Conservation (phyloP, 345 rosid species). For the Eutrema heterophyllum region DNA sequence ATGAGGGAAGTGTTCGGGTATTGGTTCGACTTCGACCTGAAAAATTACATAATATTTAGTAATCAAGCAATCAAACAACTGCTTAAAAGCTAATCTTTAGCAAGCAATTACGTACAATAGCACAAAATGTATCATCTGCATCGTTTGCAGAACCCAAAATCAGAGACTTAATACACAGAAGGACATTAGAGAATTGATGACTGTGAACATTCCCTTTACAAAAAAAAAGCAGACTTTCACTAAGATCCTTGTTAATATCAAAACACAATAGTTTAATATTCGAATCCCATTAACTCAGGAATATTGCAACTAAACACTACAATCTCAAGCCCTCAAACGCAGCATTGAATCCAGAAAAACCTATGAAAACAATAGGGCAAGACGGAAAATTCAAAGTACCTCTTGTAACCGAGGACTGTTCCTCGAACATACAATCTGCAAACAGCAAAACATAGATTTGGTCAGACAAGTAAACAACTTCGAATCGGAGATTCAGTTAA, state of each 20-base stretch:
- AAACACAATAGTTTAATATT: not conserved
- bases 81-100: not conserved
- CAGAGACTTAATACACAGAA: not conserved
- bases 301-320: not conserved
- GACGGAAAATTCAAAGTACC: constrained; percentile 30
- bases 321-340: not conserved
- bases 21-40: constrained; percentile 87
- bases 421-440: constrained; percentile 83
- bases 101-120: not conserved
- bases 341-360: not conserved
- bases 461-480: not conserved
- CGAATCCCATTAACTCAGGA: not conserved
- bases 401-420: constrained; percentile 83
- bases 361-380: not conserved
- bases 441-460: not conserved
- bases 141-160: not conserved
- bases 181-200: too few species aligned
- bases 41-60: not conserved
- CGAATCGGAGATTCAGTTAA: not conserved
- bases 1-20: constrained; percentile 73
- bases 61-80: not conserved
- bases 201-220: too few species aligned
- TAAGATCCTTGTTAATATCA: not conserved
- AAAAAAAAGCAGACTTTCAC: too few species aligned
- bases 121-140: not conserved